Base-by-base conservation (phyloP, 139 green algal species). In the Chlorella sp. region DNA sequence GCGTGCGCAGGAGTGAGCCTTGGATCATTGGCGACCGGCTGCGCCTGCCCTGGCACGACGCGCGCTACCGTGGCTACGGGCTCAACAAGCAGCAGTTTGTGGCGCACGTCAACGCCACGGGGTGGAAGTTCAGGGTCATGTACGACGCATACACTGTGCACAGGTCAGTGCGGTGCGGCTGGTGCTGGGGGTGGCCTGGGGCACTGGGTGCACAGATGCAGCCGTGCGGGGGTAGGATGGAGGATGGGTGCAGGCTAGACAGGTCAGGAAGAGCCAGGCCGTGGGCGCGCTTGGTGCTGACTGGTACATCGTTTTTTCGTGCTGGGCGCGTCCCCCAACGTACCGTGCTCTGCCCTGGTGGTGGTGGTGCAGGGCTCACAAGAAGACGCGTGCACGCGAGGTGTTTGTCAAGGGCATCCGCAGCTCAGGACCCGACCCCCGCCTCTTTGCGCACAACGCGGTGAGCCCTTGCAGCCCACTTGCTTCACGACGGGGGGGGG, bases 1-100 rank as follows among this genome's bases (percentile, higher is more conserved):
- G n/a, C n/a, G n/a, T n/a, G n/a, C 59, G 59, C 59, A 65, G 59
- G 59, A 33, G 24, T 29, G 59, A 65, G n/a, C 59, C 59, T 33
- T 65, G 59, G 59, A 29, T 65, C 17, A 65, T 65, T 31, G 59
- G 24, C 24, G 59, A 65, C n/a, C 59, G 59, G 5, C n/a, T 65
- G 59, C 5, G 6, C 14, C 24, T 65, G 17, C 24, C n/a, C 14
- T 65, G 59, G 59, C 59, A 65, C 23, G 59, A 65, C 59, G n/a
- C 17, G 24, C 59, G 59, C 17, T 65, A 65, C 59, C 59, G 59
- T 20, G 59, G 59, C 17, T 65, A 65, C n/a, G 59, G 59, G 10
- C n/a, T 29, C 24, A 31, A 65, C 59, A 65, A 65, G 59, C 24
- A 33, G n/a, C 24, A 33, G 24, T 65, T 24, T 5, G n/a, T 65